These are phyloP conservation scores for Solanum ossicruentum DNA, from an alignment of 257 asterid genomes.

Conservation along the genomic window DNA sequence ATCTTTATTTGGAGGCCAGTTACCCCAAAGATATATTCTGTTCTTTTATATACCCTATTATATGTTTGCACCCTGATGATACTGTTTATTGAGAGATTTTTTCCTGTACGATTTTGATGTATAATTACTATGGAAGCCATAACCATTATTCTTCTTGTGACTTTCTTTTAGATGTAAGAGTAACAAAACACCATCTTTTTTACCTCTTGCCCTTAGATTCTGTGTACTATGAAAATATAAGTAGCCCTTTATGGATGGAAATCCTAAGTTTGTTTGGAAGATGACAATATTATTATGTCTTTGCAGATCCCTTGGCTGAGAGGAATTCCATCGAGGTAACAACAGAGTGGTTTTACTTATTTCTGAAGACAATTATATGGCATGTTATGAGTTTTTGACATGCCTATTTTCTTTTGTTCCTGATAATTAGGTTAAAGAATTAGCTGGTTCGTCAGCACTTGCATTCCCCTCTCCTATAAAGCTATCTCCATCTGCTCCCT, in stretches of 20 bases:
- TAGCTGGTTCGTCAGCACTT: slow-evolving; percentile 32
- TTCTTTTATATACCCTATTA: background rate
- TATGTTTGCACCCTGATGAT: background rate
- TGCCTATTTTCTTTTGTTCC: background rate
- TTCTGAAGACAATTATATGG: background rate
- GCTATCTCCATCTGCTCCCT: slow-evolving; percentile 61
- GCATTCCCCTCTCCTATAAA: slow-evolving; percentile 56
- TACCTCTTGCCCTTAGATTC: background rate
- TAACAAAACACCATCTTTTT: background rate
- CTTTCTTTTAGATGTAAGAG: background rate
- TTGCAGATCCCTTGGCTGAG: slow-evolving; percentile 21
- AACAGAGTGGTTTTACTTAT: background rate
- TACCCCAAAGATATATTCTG: background rate
- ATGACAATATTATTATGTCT: background rate
- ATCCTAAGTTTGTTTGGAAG: background rate
- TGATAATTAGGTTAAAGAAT: slow-evolving; percentile 43
- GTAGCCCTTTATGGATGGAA: background rate
- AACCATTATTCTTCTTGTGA: background rate
- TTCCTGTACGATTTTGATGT: background rate
- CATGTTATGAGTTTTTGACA: background rate
- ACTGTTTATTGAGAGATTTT: background rate
- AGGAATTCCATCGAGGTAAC: slow-evolving; percentile 16
- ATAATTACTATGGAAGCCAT: background rate
- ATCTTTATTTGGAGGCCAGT: background rate
- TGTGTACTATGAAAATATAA: background rate